Percentiles rank a stretch among this genome's conserved stretches.
Evolutionary conservation across 2,329 filamentous ascomycete genomes (phyloP).

Genomic region (Bertia moriformis): DNA sequence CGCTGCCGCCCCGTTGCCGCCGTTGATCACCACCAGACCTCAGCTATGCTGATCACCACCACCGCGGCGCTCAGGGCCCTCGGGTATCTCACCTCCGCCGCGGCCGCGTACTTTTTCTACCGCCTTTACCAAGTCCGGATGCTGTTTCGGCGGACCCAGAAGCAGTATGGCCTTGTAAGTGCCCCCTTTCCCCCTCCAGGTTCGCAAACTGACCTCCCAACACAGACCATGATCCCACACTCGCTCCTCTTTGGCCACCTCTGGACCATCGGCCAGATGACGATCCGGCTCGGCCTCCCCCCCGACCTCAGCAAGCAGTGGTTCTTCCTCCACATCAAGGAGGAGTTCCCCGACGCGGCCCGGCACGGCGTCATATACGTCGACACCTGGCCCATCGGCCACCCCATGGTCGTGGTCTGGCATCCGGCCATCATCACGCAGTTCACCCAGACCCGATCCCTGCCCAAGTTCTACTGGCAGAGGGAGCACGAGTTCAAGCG

Average conservation of each 20-base stretch:
- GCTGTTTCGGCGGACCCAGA: slow-evolving; percentile 9
- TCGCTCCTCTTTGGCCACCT: slow-evolving; percentile 17
- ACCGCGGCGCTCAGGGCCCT: not conserved
- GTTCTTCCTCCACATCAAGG: slow-evolving; percentile 8
- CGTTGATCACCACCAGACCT: too few relatives aligned
- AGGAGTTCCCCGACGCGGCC: slow-evolving; percentile 13
- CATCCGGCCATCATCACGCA: slow-evolving; percentile 20
- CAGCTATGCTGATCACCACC: too few relatives aligned
- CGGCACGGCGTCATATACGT: slow-evolving; percentile 16
- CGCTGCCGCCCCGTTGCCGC: too few relatives aligned
- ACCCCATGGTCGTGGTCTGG: slow-evolving; percentile 17
- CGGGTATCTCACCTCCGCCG: not conserved
- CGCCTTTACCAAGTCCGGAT: slow-evolving; percentile 11
- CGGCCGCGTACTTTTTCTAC: slow-evolving; percentile 10
- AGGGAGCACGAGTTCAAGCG: slow-evolving; percentile 11
- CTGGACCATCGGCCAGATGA: slow-evolving; percentile 9
- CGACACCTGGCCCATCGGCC: slow-evolving; percentile 20
- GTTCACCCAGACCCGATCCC: slow-evolving; percentile 17
- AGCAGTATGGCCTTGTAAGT: slow-evolving; percentile 13
- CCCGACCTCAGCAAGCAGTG: slow-evolving; percentile 10
- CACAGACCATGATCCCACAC: slow-evolving; percentile 15
- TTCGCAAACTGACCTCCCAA: not conserved
- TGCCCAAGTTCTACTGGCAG: slow-evolving; percentile 16
- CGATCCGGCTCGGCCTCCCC: slow-evolving; percentile 9
- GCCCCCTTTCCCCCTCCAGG: not conserved